Evolutionary conservation across 257 asterid species (phyloP), one percentile per base, ranked within the genome.

Genomic region (Nicotiana otophora): DNA sequence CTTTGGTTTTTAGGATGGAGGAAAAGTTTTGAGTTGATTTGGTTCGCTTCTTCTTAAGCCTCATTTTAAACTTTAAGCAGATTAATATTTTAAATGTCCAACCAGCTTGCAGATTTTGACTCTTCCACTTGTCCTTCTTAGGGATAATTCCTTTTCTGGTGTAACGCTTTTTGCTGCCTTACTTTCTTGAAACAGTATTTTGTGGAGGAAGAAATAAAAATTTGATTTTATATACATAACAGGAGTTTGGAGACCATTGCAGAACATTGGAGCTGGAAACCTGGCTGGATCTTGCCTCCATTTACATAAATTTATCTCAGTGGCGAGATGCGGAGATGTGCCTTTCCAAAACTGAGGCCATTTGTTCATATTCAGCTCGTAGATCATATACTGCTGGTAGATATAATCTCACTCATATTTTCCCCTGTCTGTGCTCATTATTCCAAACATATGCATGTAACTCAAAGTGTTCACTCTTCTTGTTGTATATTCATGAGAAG

Each of bases 321-420:
- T 92, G 98, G 98, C 89, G 86, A 33, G 98, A 96, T 74, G 98
- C 94, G 28, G 99, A 96, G 90, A 83, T 87, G 67, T 96, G 98
- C 55, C 92, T 96, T 86, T 90, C 91, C 23, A 94, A 91, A 82
- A 88, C 96, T 36, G 90, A 86, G 82, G 88, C 91, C 84, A 86
- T 93, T 12, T 67, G 85, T 83, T 70, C 81, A 34, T 81, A 88
- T 87, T 94, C 97, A 81, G 92, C 99, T 57, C 82, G 86, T 68
- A 91, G 95, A 89, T 94, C 90, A 91, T 96, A 93, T 85, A 85
- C 87, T 81, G 26, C 91, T 46, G 99, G 99, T 96, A 94, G 14
- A 81, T 76, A 34, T 51, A 9, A 66, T 74, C 64, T 77, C 10
- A 12, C 82, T 69, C 69, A 74, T 20, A 66, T 74, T 26, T 48